A percentile compares a stretch with the other conserved stretches of the same genome.
Evolutionary conservation across 2,329 filamentous ascomycete species (phyloP).

Genomic region (Nemania serpens): DNA sequence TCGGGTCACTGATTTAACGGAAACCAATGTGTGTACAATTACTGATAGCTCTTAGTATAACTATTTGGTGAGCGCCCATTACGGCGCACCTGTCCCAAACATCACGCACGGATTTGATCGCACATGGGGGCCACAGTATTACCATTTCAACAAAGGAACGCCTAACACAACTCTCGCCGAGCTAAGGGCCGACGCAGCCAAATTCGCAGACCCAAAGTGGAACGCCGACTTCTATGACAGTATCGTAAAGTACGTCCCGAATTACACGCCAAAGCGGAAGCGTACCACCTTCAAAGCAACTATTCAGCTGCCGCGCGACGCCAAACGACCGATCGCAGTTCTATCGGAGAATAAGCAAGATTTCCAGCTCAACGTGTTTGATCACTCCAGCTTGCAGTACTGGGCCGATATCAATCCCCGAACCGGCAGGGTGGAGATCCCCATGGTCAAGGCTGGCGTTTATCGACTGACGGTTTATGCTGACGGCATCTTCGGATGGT

Average conservation of each 20-base stretch:
- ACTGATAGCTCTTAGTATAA: conserved; percentile 32
- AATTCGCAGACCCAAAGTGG: conserved; percentile 57
- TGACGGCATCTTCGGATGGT: conserved; percentile 65
- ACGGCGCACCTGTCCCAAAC: conserved; percentile 61
- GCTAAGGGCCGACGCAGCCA: conserved; percentile 58
- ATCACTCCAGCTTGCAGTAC: conserved; percentile 62
- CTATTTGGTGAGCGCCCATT: conserved; percentile 59
- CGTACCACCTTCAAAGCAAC: conserved; percentile 57
- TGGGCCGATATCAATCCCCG: conserved; percentile 56
- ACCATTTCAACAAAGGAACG: conserved; percentile 64
- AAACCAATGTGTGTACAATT: too few species aligned
- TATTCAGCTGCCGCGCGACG: conserved; percentile 56
- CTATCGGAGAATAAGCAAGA: conserved; percentile 57
- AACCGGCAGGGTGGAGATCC: conserved; percentile 53
- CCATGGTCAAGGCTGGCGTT: conserved; percentile 58
- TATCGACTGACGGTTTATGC: conserved; percentile 68
- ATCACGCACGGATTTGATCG: conserved; percentile 67
- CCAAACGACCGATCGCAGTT: conserved; percentile 58
- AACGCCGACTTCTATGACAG: conserved; percentile 66
- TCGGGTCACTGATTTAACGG: not conserved
- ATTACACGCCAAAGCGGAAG: conserved; percentile 58
- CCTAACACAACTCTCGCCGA: conserved; percentile 50
- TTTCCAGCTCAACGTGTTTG: conserved; percentile 62
- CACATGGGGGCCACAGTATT: conserved; percentile 67
- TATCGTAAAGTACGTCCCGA: conserved; percentile 44